Base-by-base conservation (phyloP, 2,329 filamentous ascomycete species). In the Pestalotiopsis sp. region DNA sequence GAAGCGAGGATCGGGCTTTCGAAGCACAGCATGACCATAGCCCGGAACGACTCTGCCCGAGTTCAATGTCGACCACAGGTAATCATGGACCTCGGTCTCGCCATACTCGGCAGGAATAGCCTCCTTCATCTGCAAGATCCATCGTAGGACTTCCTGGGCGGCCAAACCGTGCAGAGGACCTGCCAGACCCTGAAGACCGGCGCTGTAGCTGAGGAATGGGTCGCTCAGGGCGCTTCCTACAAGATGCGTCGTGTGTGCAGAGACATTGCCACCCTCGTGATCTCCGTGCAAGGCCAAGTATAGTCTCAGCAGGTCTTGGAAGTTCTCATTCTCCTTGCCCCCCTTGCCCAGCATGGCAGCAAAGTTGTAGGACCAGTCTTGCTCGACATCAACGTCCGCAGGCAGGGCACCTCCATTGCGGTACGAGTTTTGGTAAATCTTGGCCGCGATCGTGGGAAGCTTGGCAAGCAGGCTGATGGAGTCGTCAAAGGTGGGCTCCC, bases 291-390 rank as follows among this genome's bases (percentile, higher is more conserved):
- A 91, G 64, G 96, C 95, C 27, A 99, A 90, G 83, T 99, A 99
- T 39, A 99, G 85, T 75, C 96, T 90, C 71, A 99, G 88, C 23
- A 99, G 87, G 77, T 99, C 96, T 80, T 98, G 95, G 88, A 99
- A 97, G 80, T 93, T 92, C 83, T 95, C 93, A 75, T 98, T 92
- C 82, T 97, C 87, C 81, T 92, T 90, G 74, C 94, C 94, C 65
- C 91, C 89, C 85, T 97, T 97, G 78, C 95, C 95, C 67, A 98
- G 89, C 90, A 98, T 94, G 73, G 94, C 93, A 61, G 96, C 96
- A 78, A 98, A 99, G 87, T 99, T 99, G 87, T 98, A 97, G 0
- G 95, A 92, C 96, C 96, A 99, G 83, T 99, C 96, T 83, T 98
- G 94, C 74, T 92, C 87, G 69, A 89, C 82, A 76, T 99, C 95